A percentile compares a stretch with the other conserved stretches of the same genome.
Evolutionary conservation across 306 rosid genomes (phyloP).

Genomic region (Medicago lupulina): DNA sequence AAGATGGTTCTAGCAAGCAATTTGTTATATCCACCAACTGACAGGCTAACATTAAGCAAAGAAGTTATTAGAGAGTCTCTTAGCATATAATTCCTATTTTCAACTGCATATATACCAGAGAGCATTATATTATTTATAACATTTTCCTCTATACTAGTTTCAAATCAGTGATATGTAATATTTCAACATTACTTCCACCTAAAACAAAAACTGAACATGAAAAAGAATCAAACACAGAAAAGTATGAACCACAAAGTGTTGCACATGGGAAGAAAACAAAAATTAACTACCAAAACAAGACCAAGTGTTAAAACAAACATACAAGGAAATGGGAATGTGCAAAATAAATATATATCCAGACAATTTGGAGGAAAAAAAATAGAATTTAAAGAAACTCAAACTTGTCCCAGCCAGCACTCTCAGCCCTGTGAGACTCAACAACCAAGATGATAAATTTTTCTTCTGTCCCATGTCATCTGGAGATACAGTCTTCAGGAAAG

Average conservation of each 20-base stretch:
- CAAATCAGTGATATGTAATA: constrained; percentile 6
- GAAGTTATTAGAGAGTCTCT: background rate
- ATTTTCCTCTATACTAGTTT: constrained; percentile 11
- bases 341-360: background rate
- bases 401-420: constrained; percentile 4
- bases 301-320: constrained; percentile 2
- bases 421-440: constrained; percentile 4
- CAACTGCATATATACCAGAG: constrained; percentile 9
- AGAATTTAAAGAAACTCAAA: constrained; percentile 1
- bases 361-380: background rate
- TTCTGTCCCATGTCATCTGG: constrained; percentile 7
- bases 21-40: constrained; percentile 14
- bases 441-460: constrained; percentile 13
- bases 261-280: constrained; percentile 18
- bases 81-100: constrained; percentile 13
- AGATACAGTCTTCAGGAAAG: constrained; percentile 5
- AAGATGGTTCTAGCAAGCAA: constrained; percentile 19
- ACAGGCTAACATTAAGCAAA: constrained; percentile 9
- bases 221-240: background rate
- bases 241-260: background rate
- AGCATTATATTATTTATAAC: constrained; percentile 9
- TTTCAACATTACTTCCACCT: constrained; percentile 8
- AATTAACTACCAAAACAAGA: background rate
- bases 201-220: constrained; percentile 22
- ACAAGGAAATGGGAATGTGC: background rate